Evolutionary conservation across 163 green algal genomes (phyloP).

Genomic region (Smithsoniella earleae): DNA sequence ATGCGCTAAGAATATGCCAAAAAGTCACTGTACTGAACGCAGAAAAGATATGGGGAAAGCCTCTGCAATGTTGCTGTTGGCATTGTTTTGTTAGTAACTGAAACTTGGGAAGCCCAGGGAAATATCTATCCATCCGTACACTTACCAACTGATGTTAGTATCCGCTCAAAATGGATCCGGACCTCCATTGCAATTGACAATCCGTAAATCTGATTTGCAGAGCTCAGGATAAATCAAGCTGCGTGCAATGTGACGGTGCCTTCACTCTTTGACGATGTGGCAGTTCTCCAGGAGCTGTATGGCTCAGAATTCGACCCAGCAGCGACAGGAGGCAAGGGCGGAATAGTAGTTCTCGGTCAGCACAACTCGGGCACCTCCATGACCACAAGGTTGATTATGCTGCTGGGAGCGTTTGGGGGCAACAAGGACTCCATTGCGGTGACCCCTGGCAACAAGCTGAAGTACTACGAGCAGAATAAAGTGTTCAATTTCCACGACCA

Average conservation of each 20-base stretch:
- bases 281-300: background rate
- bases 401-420: background rate
- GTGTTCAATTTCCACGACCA: slow-evolving; percentile 1
- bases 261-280: background rate
- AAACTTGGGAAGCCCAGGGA: too few species aligned
- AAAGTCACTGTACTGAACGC: too few species aligned
- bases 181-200: too few species aligned
- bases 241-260: background rate
- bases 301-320: background rate
- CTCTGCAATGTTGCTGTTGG: too few species aligned
- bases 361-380: slow-evolving; percentile 12
- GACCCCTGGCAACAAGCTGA: background rate
- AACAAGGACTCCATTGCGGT: background rate
- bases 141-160: too few species aligned
- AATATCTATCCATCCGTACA: too few species aligned
- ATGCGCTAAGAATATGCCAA: too few species aligned
- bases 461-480: slow-evolving; percentile 1
- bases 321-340: background rate
- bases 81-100: too few species aligned
- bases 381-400: slow-evolving; percentile 1
- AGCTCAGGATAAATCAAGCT: background rate
- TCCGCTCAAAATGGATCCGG: too few species aligned
- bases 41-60: too few species aligned
- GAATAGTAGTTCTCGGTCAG: background rate
- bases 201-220: slow-evolving; percentile 11